These are phyloP conservation scores for Avena sativa DNA, from an alignment of 176 grass and related monocot genomes.

Conservation along the genomic window DNA sequence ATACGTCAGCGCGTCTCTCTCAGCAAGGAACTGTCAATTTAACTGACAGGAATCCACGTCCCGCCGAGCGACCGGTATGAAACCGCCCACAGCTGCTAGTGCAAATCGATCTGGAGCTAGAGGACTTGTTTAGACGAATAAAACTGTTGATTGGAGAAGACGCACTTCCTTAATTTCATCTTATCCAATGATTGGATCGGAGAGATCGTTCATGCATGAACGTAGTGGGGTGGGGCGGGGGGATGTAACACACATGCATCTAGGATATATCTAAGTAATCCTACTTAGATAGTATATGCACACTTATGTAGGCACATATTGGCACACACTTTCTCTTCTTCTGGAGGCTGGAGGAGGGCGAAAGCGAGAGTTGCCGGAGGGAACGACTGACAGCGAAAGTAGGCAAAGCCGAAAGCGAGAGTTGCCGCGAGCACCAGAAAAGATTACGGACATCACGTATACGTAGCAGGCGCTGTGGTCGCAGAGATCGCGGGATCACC, in stretches of 20 bases:
- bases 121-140: neutral
- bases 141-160: neutral
- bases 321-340: neutral
- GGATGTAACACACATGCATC: neutral
- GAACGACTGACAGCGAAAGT: neutral
- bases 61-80: slow-evolving; percentile 14
- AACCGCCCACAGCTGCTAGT: neutral
- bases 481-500: neutral
- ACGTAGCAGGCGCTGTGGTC: slow-evolving; percentile 14
- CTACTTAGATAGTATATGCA: neutral
- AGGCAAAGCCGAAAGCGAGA: neutral
- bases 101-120: neutral
- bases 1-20: neutral
- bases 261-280: neutral
- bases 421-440: too few relatives aligned
- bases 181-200: slow-evolving; percentile 25
- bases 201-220: neutral
- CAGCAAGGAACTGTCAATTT: neutral
- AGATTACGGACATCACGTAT: too few relatives aligned
- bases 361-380: slow-evolving; percentile 23
- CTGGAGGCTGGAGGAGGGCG: neutral
- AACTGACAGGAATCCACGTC: neutral
- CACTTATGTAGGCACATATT: neutral
- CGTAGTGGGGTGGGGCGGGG: neutral
- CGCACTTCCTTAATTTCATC: neutral